Percentiles rank a stretch among this genome's conserved stretches.
These are phyloP conservation scores for Aspergillus spinulosporus DNA, from an alignment of 2,329 filamentous ascomycete genomes.

Conservation along the genomic window DNA sequence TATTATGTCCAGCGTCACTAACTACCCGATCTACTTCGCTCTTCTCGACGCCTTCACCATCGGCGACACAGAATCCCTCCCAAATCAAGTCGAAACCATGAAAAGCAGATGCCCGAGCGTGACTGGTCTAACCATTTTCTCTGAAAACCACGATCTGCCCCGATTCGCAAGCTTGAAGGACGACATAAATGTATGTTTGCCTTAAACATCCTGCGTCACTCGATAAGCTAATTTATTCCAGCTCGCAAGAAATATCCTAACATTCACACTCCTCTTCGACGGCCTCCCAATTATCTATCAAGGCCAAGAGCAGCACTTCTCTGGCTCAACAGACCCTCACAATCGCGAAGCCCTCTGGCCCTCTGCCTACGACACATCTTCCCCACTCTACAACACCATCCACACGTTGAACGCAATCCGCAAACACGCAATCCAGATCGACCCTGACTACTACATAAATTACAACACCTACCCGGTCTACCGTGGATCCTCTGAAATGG, in stretches of 20 bases:
- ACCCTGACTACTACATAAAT: constrained; percentile 44
- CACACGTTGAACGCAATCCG: constrained; percentile 46
- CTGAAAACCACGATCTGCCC: constrained; percentile 61
- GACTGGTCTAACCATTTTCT: constrained; percentile 52
- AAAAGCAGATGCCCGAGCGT: constrained; percentile 41
- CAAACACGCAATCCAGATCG: constrained; percentile 40
- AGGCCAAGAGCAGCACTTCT: constrained; percentile 64
- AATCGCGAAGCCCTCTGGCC: constrained; percentile 60
- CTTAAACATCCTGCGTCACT: background rate
- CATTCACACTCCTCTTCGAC: constrained; percentile 60
- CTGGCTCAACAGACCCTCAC: constrained; percentile 50
- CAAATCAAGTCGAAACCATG: constrained; percentile 27
- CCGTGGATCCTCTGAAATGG: constrained; percentile 45
- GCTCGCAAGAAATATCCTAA: constrained; percentile 61
- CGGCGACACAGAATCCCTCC: constrained; percentile 33
- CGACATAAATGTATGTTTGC: constrained; percentile 42
- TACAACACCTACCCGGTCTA: constrained; percentile 43
- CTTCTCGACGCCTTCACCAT: constrained; percentile 37
- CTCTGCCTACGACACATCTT: constrained; percentile 47
- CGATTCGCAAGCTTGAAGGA: constrained; percentile 55
- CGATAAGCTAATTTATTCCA: constrained; percentile 7
- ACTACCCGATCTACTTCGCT: constrained; percentile 48
- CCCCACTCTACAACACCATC: constrained; percentile 42
- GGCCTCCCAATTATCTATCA: constrained; percentile 67
- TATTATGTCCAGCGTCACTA: constrained; percentile 49